Evolutionary conservation across 257 asterid species (phyloP).

Genomic region (Lycium ferocissimum): DNA sequence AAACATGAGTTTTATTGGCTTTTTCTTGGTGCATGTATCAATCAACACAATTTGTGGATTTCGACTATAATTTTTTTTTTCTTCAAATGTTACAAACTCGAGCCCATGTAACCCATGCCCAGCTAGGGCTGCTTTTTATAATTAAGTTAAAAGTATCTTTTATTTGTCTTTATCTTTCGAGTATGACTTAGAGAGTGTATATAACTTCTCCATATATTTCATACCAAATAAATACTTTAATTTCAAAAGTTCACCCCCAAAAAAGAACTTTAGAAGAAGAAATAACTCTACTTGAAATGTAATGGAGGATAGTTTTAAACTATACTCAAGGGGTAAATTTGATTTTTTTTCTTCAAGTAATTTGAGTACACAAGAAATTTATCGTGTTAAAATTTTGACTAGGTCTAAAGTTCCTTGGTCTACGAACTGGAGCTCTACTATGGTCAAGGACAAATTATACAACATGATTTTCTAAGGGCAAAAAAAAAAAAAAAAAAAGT

Average conservation of each 20-base stretch:
- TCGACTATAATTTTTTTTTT: not conserved
- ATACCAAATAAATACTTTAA: not conserved
- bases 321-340: not conserved
- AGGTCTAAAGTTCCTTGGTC: not conserved
- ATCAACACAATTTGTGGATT: slow-evolving; percentile 6
- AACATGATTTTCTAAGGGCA: not conserved
- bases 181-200: not conserved
- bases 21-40: slow-evolving; percentile 19
- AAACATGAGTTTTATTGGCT: not conserved
- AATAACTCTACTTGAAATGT: too few species aligned
- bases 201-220: not conserved
- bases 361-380: not conserved
- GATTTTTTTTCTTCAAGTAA: not conserved
- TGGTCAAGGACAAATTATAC: not conserved
- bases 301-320: not conserved
- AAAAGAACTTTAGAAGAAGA: too few species aligned
- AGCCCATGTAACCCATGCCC: not conserved
- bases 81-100: too few species aligned
- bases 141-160: not conserved
- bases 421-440: not conserved
- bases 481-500: too few species aligned
- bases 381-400: not conserved
- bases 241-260: not conserved
- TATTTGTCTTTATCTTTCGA: not conserved
- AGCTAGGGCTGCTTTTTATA: not conserved